Evolutionary conservation across 176 grass and related monocot species (phyloP).

Genomic region (Oryza officinalis): DNA sequence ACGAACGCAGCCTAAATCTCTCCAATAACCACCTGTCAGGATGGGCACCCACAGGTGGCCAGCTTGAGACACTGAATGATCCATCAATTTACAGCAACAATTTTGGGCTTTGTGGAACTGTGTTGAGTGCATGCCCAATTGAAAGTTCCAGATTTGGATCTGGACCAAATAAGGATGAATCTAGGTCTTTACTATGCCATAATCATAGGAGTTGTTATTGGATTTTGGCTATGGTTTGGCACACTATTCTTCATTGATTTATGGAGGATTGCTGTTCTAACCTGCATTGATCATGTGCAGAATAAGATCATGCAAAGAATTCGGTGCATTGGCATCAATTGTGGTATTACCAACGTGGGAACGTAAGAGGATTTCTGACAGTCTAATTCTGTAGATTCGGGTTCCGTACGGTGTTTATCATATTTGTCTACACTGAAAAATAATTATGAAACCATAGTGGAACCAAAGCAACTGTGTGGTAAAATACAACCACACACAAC

Average conservation of each 20-base stretch:
- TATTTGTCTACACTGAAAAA: not conserved
- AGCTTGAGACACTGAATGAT: slow-evolving; percentile 1
- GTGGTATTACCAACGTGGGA: not conserved
- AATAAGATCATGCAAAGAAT: not conserved
- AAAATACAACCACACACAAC: not conserved
- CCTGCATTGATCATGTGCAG: not conserved
- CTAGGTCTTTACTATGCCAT: not conserved
- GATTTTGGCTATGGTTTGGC: slow-evolving; percentile 13
- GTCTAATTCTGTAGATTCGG: not conserved
- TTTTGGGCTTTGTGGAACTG: not conserved
- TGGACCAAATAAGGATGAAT: not conserved
- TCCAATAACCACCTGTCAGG: slow-evolving; percentile 1
- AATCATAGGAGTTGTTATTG: not conserved
- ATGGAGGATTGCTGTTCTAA: not conserved
- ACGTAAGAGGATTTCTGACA: not conserved
- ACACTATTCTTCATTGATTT: not conserved
- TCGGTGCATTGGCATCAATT: not conserved
- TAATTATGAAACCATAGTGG: not conserved
- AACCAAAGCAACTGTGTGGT: not conserved
- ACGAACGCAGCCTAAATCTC: too few species aligned
- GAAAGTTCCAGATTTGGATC: not conserved
- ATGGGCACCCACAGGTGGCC: not conserved
- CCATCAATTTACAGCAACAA: slow-evolving; percentile 23
- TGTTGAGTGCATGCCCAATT: not conserved
- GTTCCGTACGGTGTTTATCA: not conserved